phyloP scores from a whole-genome alignment of 1,139 yeast species.

The Zhuliangozyma blackwelliae region DNA sequence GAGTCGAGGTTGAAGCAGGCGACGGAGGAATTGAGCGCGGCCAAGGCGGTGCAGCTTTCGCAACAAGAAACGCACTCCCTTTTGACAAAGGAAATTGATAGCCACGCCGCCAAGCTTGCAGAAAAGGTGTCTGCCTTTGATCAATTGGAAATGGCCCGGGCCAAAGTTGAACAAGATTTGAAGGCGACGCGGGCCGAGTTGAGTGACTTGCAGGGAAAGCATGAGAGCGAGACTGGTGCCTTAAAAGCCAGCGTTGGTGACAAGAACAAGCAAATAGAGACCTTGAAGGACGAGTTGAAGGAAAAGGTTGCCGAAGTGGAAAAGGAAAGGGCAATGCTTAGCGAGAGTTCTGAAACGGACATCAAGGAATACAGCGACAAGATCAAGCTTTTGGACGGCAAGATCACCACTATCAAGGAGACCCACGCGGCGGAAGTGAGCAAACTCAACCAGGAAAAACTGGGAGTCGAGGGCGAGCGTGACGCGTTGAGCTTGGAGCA shows the following conservation, averaged over 20 bases:
- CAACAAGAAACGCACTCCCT: too few species aligned
- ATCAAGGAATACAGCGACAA: conserved; percentile 47
- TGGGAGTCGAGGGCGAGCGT: conserved; percentile 1
- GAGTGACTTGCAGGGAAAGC: conserved; percentile 2
- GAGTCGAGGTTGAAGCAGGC: too few species aligned
- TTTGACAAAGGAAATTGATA: conserved; percentile 4
- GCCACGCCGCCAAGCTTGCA: conserved; percentile 1
- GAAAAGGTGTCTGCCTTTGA: conserved; percentile 1
- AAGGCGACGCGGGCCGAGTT: conserved; percentile 1
- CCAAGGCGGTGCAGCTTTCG: too few species aligned
- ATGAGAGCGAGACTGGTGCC: conserved; percentile 3
- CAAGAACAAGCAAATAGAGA: conserved; percentile 6
- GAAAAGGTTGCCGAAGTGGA: conserved; percentile 43
- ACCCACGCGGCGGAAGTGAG: conserved; percentile 6
- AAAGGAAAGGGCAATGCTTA: conserved; percentile 43
- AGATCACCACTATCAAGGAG: conserved; percentile 6
- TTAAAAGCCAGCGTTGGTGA: conserved; percentile 9
- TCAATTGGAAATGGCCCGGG: conserved; percentile 5
- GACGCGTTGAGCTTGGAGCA: conserved; percentile 1
- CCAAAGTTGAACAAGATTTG: not conserved
- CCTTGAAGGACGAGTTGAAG: conserved; percentile 17
- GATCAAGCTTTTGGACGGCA: conserved; percentile 12
- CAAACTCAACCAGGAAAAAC: conserved; percentile 6
- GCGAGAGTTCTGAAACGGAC: conserved; percentile 47
- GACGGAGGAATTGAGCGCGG: too few species aligned